Evolutionary conservation across 1,139 yeast genomes (phyloP).

Genomic region (Suhomyces terraborum): DNA sequence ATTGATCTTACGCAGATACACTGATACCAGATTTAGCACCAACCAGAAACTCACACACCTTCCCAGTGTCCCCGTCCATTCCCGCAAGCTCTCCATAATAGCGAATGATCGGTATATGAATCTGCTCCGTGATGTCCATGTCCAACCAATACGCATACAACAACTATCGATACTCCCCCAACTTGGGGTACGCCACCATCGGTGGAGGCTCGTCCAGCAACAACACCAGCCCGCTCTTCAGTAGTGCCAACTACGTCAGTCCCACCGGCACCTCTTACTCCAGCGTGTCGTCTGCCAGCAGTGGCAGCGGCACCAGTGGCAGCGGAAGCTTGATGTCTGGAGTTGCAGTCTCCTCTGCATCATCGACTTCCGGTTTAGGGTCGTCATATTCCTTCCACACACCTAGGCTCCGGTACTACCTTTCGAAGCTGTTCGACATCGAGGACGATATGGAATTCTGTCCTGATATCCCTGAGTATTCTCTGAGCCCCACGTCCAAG

Average conservation of each 20-base stretch:
- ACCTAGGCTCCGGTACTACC: constrained; percentile 48
- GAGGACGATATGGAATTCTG: constrained; percentile 71
- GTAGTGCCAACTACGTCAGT: constrained; percentile 25
- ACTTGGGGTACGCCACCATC: constrained; percentile 21
- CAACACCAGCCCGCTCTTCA: constrained; percentile 35
- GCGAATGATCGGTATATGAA: constrained; percentile 4
- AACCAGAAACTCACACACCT: too few relatives aligned
- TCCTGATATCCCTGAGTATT: constrained; percentile 49
- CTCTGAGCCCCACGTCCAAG: constrained; percentile 21
- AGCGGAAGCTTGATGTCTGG: constrained; percentile 7
- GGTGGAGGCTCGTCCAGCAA: constrained; percentile 14
- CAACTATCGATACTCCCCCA: constrained; percentile 42
- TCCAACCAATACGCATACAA: constrained; percentile 40
- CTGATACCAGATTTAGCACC: too few relatives aligned
- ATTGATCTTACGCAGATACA: too few relatives aligned
- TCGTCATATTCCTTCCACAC: constrained; percentile 38
- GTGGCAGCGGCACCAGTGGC: constrained; percentile 3
- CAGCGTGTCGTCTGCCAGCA: constrained; percentile 21
- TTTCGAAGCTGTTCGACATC: constrained; percentile 61
- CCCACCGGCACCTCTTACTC: constrained; percentile 17
- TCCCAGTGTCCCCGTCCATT: too few relatives aligned
- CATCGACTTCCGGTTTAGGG: constrained; percentile 13
- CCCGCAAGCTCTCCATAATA: too few relatives aligned
- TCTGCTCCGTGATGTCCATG: constrained; percentile 20
- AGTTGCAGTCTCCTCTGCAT: constrained; percentile 11